Base-by-base conservation (phyloP, 345 rosid genomes). In the Geranium brycei region DNA sequence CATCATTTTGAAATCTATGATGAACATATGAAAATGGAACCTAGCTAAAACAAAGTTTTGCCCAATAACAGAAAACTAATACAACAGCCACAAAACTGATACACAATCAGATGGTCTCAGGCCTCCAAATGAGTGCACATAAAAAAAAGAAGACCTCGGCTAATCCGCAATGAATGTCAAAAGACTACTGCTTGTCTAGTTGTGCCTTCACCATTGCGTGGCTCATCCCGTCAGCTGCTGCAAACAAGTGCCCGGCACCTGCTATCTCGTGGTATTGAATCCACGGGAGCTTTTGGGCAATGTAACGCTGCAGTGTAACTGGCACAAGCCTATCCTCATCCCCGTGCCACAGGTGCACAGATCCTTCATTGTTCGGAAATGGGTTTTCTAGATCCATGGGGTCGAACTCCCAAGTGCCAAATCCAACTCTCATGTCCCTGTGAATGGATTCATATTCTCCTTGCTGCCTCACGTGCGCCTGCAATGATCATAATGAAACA, bases 341-440 rank as follows among this genome's bases (percentile, higher is more conserved):
- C 1, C 89, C 92, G 14, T 84, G 89, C 89, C 89, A 84, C 58
- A 84, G 59, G 18, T 87, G 92, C 40, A 87, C 86, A 0, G 74
- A 74, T 28, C 82, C 83, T 13, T 81, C 81, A 0, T 68, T 66
- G 18, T 83, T 73, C 0, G 84, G 83, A 32, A 84, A 82, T 30
- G 81, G 67, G 28, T 76, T 81, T 68, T 75, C 75, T 15, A 87
- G 59, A 14, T 77, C 84, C 71, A 75, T 75, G 1, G 82, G 89
- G 59, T 78, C 82, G 5, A 84, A 87, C 19, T 82, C 92, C 89
- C 92, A 84, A 5, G 51, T 74, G 31, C 89, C 87, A 12, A 79
- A 78, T 6, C 77, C 80, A 41, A 82, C 75, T 17, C 76, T 81
- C 76, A 82, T 2, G 75, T 84, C 89, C 8, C 81, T 79, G 69